Percentiles rank a stretch among this genome's conserved stretches.
These are phyloP conservation scores for Lodderomyces orthopsilosis DNA, from an alignment of 1,139 yeast species.

Conservation along the genomic window DNA sequence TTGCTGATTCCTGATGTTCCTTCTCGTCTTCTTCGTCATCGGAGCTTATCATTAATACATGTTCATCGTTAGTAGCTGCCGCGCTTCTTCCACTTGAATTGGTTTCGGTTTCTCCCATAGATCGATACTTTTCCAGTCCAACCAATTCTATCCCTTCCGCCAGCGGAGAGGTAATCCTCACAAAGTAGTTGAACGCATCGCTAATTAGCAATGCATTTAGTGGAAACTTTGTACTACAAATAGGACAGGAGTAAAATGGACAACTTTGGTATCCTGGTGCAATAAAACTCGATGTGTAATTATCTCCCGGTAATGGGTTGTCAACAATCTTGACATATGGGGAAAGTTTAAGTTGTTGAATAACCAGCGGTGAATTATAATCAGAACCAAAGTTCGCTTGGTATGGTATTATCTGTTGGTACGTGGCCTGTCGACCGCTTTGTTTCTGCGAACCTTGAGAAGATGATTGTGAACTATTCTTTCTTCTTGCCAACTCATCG, in stretches of 20 bases:
- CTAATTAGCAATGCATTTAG: conserved; percentile 37
- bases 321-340: conserved; percentile 5
- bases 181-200: conserved; percentile 42
- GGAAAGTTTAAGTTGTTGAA: background rate
- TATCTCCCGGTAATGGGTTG: conserved; percentile 7
- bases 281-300: conserved; percentile 12
- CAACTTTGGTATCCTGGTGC: conserved; percentile 12
- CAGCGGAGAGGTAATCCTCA: conserved; percentile 37
- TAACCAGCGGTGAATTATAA: background rate
- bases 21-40: conserved; percentile 28
- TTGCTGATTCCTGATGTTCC: conserved; percentile 4
- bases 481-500: conserved; percentile 20
- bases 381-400: background rate
- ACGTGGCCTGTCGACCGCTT: background rate
- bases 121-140: conserved; percentile 34
- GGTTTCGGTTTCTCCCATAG: conserved; percentile 31
- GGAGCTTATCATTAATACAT: conserved; percentile 29
- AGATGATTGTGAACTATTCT: conserved; percentile 2
- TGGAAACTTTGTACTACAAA: conserved; percentile 37
- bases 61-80: conserved; percentile 10
- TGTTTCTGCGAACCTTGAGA: background rate
- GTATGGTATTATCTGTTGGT: background rate
- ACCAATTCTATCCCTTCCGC: conserved; percentile 37
- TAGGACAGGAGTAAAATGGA: conserved; percentile 36
- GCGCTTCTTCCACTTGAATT: no score